Base-by-base conservation (phyloP, 78 protist species). In the Dictyostelium purpureum region DNA sequence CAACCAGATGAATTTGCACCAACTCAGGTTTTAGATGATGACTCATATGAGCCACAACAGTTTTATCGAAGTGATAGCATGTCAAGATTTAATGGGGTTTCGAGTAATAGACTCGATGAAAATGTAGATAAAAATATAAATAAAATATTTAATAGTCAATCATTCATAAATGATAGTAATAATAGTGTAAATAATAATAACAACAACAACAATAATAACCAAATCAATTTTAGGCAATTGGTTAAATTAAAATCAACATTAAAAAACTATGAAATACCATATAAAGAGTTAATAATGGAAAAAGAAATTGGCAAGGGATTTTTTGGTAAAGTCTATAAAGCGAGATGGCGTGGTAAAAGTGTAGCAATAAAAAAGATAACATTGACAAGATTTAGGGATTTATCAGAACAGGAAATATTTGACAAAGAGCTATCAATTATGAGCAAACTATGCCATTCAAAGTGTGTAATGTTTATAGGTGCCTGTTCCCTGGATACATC, bases 271-370 rank as follows among this genome's bases (percentile, higher is more conserved):
- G 80, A 70, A 38, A 85, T 85, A 12, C 66, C 82, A 31, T 85
- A 35, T 10, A 70, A 33, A 5, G 83, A 85, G 28, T 24, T 85
- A n/a, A 35, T 65, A 1, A 43, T 85, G 0, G 92, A 85, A 38
- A 73, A 77, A 21, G 92, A 85, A 21, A 70, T 85, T 33, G 92
- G 92, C 18, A 75, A 85, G 45, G 92, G 92, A 6, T 85, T 85
- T 33, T 85, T 85, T 85, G 92, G 92, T 0, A 85, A 85, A 67
- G 92, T 85, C 18, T 85, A 85, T n/a, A 85, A 85, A 24, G 92
- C 75, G 19, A 59, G 37, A 14, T 85, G 80, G 80, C 47, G 82
- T 10, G 92, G 92, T 6, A 70, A 73, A 21, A 85, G 82, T 73
- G 92, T 85, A 3, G 92, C 92, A 7, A 19, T 85, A 16, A 85